A percentile compares a stretch with the other conserved stretches of the same genome.
Evolutionary conservation across 352 stramenopile species (phyloP).

Genomic region (Pythium insidiosum): DNA sequence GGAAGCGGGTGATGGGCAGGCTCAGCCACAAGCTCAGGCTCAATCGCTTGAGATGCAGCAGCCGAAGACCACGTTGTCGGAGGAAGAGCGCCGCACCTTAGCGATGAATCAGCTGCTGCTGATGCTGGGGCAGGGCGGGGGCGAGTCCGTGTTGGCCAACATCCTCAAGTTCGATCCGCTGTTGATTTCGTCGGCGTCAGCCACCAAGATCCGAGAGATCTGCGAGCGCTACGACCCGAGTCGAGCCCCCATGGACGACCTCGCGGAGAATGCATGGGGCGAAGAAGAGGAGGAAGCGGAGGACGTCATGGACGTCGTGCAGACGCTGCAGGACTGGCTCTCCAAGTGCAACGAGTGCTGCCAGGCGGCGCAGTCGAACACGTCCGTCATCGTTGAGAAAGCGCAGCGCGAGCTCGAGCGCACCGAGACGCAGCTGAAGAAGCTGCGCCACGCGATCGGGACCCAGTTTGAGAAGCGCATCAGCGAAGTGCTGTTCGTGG

Average conservation of each 20-base stretch:
- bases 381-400: constrained; percentile 24
- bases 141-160: constrained; percentile 34
- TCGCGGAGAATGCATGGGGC: background rate
- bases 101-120: constrained; percentile 30
- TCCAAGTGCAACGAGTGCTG: constrained; percentile 51
- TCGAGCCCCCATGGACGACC: too few species aligned
- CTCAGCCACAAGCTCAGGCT: background rate
- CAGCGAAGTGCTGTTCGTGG: constrained; percentile 29
- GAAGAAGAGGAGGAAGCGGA: constrained; percentile 20
- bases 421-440: constrained; percentile 51
- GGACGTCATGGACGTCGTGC: constrained; percentile 20
- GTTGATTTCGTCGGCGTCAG: constrained; percentile 22
- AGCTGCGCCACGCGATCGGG: constrained; percentile 42
- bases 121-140: constrained; percentile 34
- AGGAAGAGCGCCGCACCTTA: constrained; percentile 12
- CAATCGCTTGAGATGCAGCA: too few species aligned
- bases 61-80: background rate
- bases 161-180: constrained; percentile 60
- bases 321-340: constrained; percentile 55
- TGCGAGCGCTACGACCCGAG: constrained; percentile 17
- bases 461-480: constrained; percentile 48
- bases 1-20: background rate
- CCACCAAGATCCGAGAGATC: constrained; percentile 28
- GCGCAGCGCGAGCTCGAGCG: constrained; percentile 36
- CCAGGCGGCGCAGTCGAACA: constrained; percentile 25